Evolutionary conservation across 2,329 filamentous ascomycete genomes (phyloP), one percentile per base, ranked within the genome.

Genomic region (Diaporthe velutina): DNA sequence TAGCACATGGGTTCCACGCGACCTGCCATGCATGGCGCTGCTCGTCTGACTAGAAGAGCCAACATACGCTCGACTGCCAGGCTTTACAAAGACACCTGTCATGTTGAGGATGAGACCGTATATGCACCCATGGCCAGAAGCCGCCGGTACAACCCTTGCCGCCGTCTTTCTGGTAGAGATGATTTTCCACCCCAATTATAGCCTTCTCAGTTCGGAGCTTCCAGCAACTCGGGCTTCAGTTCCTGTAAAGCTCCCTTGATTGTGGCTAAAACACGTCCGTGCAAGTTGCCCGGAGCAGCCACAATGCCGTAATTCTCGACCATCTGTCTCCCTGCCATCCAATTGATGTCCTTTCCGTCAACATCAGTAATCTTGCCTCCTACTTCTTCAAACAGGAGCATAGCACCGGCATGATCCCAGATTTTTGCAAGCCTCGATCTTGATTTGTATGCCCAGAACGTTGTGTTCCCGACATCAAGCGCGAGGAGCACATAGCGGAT

Each of bases 361-460:
- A 90, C 84, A 76, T 91, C 90, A 0, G 89, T 90, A 68, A 91
- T 84, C 73, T 82, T 84, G 1, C 90, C 90, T 1, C 90, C 90
- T 1, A 87, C 83, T 79, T 91, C 90, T 75, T 90, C 86, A 57
- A 89, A 91, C 10, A 91, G 79, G 42, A 91, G 78, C 88, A 91
- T 90, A 0, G 89, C 90, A 2, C 90, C 90, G 0, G 89, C 89
- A 73, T 91, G 90, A 76, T 91, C 90, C 90, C 89, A 91, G 1
- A 89, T 83, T 81, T 91, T 91, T 13, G 85, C 90, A 15, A 83
- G 83, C 0, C 89, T 83, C 33, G 85, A 84, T 28, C 84, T 82
- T 30, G 82, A 80, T 76, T 86, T 87, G 82, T 91, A 91, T 13
- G 90, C 86, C 89, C 89, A 91, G 13, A 90, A 84, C 0, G 88